phyloP scores from a whole-genome alignment of 176 grass and related monocot genomes.

The Juncus inflexus region DNA sequence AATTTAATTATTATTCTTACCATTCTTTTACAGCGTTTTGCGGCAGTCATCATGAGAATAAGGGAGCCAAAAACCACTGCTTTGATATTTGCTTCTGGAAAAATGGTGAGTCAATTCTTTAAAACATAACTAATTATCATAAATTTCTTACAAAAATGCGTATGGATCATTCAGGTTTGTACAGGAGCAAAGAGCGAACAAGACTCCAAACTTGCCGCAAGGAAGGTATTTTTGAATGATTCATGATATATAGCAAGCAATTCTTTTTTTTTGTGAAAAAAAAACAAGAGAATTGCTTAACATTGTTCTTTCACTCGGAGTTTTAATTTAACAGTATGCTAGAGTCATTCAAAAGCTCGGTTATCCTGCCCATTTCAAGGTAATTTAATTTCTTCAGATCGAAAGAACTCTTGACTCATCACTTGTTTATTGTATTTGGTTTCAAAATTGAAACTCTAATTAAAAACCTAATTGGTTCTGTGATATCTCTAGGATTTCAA shows the following conservation, averaged over 20 bases:
- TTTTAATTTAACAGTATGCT: slow-evolving; percentile 29
- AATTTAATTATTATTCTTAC: slow-evolving; percentile 17
- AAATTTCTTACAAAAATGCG: background rate
- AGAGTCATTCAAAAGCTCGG: slow-evolving; percentile 38
- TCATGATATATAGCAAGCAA: background rate
- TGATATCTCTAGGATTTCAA: slow-evolving; percentile 35
- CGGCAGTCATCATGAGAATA: slow-evolving; percentile 90
- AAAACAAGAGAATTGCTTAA: background rate
- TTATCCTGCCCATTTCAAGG: slow-evolving; percentile 35
- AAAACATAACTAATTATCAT: background rate
- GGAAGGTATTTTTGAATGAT: slow-evolving; percentile 15
- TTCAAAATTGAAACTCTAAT: background rate
- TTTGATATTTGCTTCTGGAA: slow-evolving; percentile 84
- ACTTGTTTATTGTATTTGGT: background rate
- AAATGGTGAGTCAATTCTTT: slow-evolving; percentile 48
- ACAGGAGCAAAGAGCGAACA: slow-evolving; percentile 82
- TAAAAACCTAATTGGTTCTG: background rate
- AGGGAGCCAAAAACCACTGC: slow-evolving; percentile 84
- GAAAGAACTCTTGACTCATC: background rate
- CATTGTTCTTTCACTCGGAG: background rate
- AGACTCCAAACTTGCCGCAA: slow-evolving; percentile 46
- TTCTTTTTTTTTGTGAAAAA: background rate
- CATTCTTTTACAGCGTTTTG: slow-evolving; percentile 52
- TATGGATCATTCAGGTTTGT: slow-evolving; percentile 33
- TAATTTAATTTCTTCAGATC: slow-evolving; percentile 7